phyloP scores from a whole-genome alignment of 805 yeast genomes.

The Yamadazyma akitaensis region DNA sequence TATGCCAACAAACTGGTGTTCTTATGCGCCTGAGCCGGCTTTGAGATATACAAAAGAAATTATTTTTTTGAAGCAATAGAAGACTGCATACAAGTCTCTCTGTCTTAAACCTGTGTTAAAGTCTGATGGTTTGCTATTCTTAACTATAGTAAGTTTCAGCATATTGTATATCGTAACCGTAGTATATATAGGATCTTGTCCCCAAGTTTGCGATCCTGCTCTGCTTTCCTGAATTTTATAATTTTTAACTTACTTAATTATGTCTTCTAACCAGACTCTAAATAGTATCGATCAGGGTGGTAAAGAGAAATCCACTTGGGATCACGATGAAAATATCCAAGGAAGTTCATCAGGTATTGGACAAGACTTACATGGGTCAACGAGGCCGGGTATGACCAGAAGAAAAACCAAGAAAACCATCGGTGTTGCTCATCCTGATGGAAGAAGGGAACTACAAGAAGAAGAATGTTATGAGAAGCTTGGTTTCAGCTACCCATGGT shows the following conservation, averaged over 20 bases:
- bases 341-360: neutral
- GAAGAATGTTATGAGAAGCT: slow-evolving; percentile 34
- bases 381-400: slow-evolving; percentile 2
- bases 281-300: slow-evolving; percentile 5
- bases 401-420: slow-evolving; percentile 9
- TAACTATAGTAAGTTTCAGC: neutral
- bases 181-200: neutral
- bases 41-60: neutral
- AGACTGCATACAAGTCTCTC: slow-evolving; percentile 1
- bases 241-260: neutral
- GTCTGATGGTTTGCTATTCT: slow-evolving; percentile 3
- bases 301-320: slow-evolving; percentile 10
- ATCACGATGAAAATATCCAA: slow-evolving; percentile 6
- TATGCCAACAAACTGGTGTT: too few species aligned
- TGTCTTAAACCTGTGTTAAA: neutral
- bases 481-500: slow-evolving; percentile 29
- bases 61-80: slow-evolving; percentile 1
- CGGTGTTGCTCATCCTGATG: slow-evolving; percentile 23
- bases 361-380: neutral
- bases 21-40: neutral
- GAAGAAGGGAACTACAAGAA: slow-evolving; percentile 27
- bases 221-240: neutral
- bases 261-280: slow-evolving; percentile 15
- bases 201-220: neutral
- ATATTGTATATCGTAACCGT: neutral